Conservation (phyloP, 2,329 filamentous ascomycete species). For the Neocucurbitaria cava region DNA sequence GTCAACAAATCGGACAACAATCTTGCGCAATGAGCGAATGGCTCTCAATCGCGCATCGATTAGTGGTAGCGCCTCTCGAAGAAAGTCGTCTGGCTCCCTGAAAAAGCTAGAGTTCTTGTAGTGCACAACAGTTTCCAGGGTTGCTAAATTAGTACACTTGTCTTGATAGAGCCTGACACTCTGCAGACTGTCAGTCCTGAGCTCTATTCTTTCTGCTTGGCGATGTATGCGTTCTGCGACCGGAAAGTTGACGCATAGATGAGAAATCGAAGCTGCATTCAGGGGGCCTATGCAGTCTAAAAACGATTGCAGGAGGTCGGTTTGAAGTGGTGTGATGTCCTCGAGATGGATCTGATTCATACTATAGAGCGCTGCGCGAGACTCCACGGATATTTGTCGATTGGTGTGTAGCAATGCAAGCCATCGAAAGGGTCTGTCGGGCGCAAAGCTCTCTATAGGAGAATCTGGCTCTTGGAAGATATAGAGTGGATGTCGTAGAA, state of each 20-base stretch:
- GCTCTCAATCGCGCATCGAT: constrained; percentile 10
- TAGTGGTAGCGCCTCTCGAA: constrained; percentile 10
- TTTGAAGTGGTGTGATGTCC: constrained; percentile 17
- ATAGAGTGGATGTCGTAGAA: constrained; percentile 12
- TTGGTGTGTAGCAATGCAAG: constrained; percentile 12
- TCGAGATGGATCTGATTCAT: constrained; percentile 20
- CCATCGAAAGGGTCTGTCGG: constrained; percentile 10
- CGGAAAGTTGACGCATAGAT: constrained; percentile 20
- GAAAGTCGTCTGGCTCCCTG: constrained; percentile 12
- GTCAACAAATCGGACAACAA: constrained; percentile 9
- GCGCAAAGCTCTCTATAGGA: constrained; percentile 11
- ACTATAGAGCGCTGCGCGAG: constrained; percentile 14
- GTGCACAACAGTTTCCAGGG: constrained; percentile 17
- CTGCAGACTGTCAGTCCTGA: constrained; percentile 12
- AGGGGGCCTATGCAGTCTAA: constrained; percentile 12
- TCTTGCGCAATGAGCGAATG: constrained; percentile 9
- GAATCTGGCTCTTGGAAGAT: constrained; percentile 16
- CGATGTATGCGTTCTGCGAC: constrained; percentile 9
- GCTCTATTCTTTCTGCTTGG: constrained; percentile 6
- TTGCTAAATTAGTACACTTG: constrained; percentile 17
- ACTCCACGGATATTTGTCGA: constrained; percentile 11
- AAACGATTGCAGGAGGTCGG: constrained; percentile 15
- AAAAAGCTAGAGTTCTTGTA: constrained; percentile 18
- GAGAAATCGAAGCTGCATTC: constrained; percentile 16
- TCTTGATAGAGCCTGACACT: constrained; percentile 14